phyloP scores from a whole-genome alignment of 2,329 filamentous ascomycete species.

The Colletotrichum caudatum region DNA sequence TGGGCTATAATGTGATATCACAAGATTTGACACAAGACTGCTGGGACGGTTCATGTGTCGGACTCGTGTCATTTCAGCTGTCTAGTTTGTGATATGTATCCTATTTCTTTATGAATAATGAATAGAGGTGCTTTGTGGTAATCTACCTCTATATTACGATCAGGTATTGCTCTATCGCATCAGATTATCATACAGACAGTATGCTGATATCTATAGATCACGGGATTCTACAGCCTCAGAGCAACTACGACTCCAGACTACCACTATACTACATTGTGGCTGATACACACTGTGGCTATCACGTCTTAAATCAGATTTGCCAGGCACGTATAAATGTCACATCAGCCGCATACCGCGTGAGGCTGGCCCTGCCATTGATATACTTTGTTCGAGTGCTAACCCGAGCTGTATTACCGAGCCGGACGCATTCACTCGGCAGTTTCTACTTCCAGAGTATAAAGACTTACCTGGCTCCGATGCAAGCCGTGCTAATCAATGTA shows the following conservation, averaged over 20 bases:
- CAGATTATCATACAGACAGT: not conserved
- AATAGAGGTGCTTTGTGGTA: not conserved
- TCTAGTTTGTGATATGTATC: not conserved
- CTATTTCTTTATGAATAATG: not conserved
- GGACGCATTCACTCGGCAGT: not conserved
- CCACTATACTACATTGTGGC: no score
- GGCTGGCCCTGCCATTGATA: not conserved
- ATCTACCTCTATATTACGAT: not conserved
- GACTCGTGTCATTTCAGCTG: not conserved
- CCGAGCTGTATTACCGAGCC: not conserved
- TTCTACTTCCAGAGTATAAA: not conserved
- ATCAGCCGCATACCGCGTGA: no score
- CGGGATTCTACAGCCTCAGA: not conserved
- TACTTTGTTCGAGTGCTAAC: no score
- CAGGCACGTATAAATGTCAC: no score
- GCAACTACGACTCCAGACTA: not conserved
- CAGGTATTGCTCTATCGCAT: not conserved
- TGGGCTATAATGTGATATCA: fast-evolving
- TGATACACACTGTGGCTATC: not conserved
- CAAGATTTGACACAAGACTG: not conserved
- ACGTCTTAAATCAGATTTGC: not conserved
- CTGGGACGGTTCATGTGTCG: no score
- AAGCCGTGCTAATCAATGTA: not conserved
- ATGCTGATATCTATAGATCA: not conserved
- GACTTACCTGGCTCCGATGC: not conserved